Conservation (phyloP, 2,329 filamentous ascomycete genomes). For the Teratosphaeria gauchensis region DNA sequence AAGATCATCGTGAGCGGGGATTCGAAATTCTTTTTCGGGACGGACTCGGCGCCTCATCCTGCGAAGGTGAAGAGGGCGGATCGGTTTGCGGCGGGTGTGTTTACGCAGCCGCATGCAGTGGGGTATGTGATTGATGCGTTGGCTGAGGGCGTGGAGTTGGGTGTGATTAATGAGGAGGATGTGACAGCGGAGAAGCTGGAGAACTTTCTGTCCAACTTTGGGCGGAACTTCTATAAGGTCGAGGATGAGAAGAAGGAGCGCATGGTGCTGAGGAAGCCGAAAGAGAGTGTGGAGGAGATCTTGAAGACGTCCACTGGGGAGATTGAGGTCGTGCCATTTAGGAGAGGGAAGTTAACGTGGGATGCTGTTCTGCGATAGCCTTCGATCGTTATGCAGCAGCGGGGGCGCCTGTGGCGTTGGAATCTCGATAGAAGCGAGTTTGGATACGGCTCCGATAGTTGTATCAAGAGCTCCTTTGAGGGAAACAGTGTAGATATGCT, state of each 20-base stretch:
- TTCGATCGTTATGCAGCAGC: not conserved
- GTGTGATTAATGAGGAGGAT: conserved; percentile 44
- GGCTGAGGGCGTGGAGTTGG: conserved; percentile 50
- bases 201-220: conserved; percentile 49
- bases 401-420: not conserved
- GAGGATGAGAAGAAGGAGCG: conserved; percentile 36
- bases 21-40: conserved; percentile 64
- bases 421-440: not conserved
- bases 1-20: conserved; percentile 50
- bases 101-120: conserved; percentile 64
- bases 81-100: conserved; percentile 61
- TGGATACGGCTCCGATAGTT: not conserved
- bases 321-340: conserved; percentile 57
- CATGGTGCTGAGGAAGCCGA: conserved; percentile 48
- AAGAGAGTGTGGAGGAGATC: conserved; percentile 45
- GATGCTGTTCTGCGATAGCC: conserved; percentile 8
- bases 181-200: conserved; percentile 46
- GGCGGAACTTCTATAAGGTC: conserved; percentile 49
- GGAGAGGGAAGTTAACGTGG: conserved; percentile 53
- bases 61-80: conserved; percentile 50
- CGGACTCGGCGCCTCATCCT: conserved; percentile 63
- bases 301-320: conserved; percentile 43
- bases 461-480: not conserved
- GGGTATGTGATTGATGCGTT: conserved; percentile 57
- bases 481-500: not conserved